These are phyloP conservation scores for Cyberlindnera xylosilytica DNA, from an alignment of 805 yeast species.

Conservation along the genomic window DNA sequence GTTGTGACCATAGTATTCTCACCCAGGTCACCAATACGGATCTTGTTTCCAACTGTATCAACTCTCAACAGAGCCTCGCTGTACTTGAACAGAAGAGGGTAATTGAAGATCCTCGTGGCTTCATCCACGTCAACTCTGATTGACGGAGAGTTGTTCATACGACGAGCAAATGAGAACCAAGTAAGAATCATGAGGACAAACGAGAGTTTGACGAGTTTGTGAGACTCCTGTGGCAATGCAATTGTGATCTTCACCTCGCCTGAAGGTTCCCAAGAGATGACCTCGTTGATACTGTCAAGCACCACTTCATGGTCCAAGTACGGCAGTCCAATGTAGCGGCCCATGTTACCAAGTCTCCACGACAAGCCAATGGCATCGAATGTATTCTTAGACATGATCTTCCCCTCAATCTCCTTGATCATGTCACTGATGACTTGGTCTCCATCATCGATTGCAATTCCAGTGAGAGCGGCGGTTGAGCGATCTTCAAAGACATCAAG, in stretches of 20 bases:
- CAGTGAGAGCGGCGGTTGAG: constrained; percentile 1
- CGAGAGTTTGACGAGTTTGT: constrained; percentile 3
- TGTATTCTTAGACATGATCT: too few relatives aligned
- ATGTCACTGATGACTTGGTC: constrained; percentile 6
- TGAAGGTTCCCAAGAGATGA: background rate
- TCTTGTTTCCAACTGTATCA: constrained; percentile 4
- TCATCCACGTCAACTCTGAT: too few relatives aligned
- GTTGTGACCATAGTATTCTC: constrained; percentile 3
- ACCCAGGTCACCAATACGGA: background rate
- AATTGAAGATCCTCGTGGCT: constrained; percentile 4
- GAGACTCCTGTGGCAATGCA: constrained; percentile 1
- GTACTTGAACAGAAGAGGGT: constrained; percentile 6
- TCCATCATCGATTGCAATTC: constrained; percentile 3
- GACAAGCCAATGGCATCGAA: constrained; percentile 7
- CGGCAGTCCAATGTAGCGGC: constrained; percentile 8
- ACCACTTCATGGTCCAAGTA: constrained; percentile 3
- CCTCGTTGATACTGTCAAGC: background rate
- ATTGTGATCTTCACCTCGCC: constrained; percentile 4
- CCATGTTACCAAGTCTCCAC: constrained; percentile 7
- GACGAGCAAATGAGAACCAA: constrained; percentile 9
- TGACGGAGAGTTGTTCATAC: too few relatives aligned
- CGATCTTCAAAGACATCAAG: constrained; percentile 10
- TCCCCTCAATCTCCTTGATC: constrained; percentile 7
- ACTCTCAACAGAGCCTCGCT: constrained; percentile 3
- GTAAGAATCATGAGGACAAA: constrained; percentile 9